phyloP scores from a whole-genome alignment of 257 asterid species.

The Agastache rugosa region DNA sequence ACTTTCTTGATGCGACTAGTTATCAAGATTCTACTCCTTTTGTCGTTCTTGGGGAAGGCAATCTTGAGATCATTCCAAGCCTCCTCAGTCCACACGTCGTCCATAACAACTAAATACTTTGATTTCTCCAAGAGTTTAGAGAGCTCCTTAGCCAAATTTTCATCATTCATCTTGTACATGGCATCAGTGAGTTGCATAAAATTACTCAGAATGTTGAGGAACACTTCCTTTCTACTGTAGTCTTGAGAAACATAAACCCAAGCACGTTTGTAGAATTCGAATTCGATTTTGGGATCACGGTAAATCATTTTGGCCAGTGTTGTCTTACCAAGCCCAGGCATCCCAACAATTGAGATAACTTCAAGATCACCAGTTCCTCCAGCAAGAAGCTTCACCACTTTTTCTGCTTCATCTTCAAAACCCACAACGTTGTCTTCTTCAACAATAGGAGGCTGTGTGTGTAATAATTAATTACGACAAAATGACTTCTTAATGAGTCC shows the following conservation, averaged over 20 bases:
- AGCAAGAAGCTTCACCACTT: constrained; percentile 41
- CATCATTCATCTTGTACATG: constrained; percentile 48
- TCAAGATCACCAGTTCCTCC: constrained; percentile 48
- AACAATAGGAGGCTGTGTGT: constrained; percentile 53
- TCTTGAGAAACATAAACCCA: constrained; percentile 66
- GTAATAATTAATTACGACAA: constrained; percentile 5
- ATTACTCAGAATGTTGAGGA: constrained; percentile 47
- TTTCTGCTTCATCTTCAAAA: constrained; percentile 56
- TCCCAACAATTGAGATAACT: constrained; percentile 53
- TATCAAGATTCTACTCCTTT: constrained; percentile 50
- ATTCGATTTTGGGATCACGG: constrained; percentile 47
- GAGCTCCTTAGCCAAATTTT: constrained; percentile 44
- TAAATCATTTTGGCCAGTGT: constrained; percentile 64
- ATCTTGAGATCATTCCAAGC: constrained; percentile 58
- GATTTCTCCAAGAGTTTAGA: constrained; percentile 40
- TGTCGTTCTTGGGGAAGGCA: constrained; percentile 55
- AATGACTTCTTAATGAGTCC: constrained; percentile 14
- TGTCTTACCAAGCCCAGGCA: constrained; percentile 72
- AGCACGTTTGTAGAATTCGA: constrained; percentile 50
- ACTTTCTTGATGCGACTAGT: constrained; percentile 52
- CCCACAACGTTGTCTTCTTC: constrained; percentile 65
- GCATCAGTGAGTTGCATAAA: constrained; percentile 40
- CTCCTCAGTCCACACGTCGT: constrained; percentile 59
- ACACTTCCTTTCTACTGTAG: constrained; percentile 53
- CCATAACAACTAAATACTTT: constrained; percentile 61